Conservation (phyloP, 2,329 filamentous ascomycete species). For the Phyllosticta citribraziliensis region DNA sequence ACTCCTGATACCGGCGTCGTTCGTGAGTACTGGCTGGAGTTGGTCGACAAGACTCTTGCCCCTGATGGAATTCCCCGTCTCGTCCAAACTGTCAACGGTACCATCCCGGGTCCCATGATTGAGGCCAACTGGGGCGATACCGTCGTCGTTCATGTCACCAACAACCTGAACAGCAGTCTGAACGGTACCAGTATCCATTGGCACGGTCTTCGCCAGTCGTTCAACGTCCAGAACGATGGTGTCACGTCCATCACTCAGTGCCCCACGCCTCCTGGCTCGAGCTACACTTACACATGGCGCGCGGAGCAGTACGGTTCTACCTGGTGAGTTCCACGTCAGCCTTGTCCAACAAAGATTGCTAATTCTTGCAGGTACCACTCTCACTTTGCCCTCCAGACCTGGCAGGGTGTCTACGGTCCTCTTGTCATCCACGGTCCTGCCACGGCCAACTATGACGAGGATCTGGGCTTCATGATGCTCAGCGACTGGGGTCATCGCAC, state of each 20-base stretch:
- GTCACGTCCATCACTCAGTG: slow-evolving; percentile 39
- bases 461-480: slow-evolving; percentile 29
- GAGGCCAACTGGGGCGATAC: slow-evolving; percentile 34
- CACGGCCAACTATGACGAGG: slow-evolving; percentile 29
- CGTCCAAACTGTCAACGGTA: slow-evolving; percentile 2
- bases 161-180: slow-evolving; percentile 31
- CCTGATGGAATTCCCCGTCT: slow-evolving; percentile 47
- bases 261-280: slow-evolving; percentile 15
- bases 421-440: slow-evolving; percentile 27
- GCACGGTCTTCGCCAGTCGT: slow-evolving; percentile 50
- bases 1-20: slow-evolving; percentile 46
- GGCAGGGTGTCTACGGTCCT: slow-evolving; percentile 24
- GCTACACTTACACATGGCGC: slow-evolving; percentile 44
- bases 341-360: slow-evolving; percentile 6
- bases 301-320: slow-evolving; percentile 33
- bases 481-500: slow-evolving; percentile 27
- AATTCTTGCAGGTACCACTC: slow-evolving; percentile 18
- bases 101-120: slow-evolving; percentile 6
- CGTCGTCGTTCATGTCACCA: slow-evolving; percentile 39
- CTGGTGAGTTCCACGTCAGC: not conserved
- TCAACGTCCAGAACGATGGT: slow-evolving; percentile 47
- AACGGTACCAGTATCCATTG: slow-evolving; percentile 56
- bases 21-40: slow-evolving; percentile 44
- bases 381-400: slow-evolving; percentile 22
- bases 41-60: slow-evolving; percentile 41